Evolutionary conservation across 768 basidiomycete genomes (phyloP).

Genomic region (Suillus luteus): DNA sequence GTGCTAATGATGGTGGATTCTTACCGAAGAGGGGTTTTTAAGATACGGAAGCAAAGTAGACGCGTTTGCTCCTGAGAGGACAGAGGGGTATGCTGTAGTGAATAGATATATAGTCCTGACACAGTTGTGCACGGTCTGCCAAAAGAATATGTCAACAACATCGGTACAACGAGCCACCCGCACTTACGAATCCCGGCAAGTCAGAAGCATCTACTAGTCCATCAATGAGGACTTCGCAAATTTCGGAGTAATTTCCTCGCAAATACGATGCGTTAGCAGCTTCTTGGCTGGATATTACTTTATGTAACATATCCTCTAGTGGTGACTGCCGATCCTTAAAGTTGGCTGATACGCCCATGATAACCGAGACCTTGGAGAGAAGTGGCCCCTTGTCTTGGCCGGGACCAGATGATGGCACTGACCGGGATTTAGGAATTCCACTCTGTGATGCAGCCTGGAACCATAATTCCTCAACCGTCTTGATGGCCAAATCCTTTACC

Average conservation of each 20-base stretch:
- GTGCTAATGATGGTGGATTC: neutral
- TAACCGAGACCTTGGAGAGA: conserved; percentile 69
- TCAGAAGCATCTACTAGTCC: conserved; percentile 86
- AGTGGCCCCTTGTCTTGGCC: conserved; percentile 55
- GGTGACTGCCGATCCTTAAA: conserved; percentile 85
- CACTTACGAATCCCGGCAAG: conserved; percentile 72
- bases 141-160: conserved; percentile 10
- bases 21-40: conserved; percentile 76
- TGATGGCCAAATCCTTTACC: conserved; percentile 91
- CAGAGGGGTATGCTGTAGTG: conserved; percentile 76
- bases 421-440: conserved; percentile 40
- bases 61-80: conserved; percentile 84
- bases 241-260: conserved; percentile 72
- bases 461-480: conserved; percentile 91
- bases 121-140: conserved; percentile 79
- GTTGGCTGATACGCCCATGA: conserved; percentile 82
- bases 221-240: conserved; percentile 86
- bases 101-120: conserved; percentile 85
- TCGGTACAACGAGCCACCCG: neutral
- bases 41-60: conserved; percentile 88
- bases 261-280: conserved; percentile 52
- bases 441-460: conserved; percentile 51
- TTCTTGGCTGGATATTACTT: conserved; percentile 77
- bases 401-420: conserved; percentile 28
- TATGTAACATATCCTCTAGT: conserved; percentile 82